These are phyloP conservation scores for Nicotiana paniculata DNA, from an alignment of 257 asterid genomes.

Conservation along the genomic window DNA sequence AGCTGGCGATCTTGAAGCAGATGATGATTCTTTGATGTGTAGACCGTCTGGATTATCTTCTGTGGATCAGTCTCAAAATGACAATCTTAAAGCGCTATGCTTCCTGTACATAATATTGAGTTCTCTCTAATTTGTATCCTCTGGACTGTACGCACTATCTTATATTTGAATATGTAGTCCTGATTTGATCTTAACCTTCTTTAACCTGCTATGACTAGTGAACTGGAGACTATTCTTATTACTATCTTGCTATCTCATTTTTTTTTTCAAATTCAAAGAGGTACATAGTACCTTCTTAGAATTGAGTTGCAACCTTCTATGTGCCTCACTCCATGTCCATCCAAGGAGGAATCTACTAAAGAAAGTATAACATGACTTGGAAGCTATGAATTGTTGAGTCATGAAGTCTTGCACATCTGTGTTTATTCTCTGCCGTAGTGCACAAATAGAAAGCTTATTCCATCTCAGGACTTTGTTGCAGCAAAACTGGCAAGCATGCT, in stretches of 20 bases:
- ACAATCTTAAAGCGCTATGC: conserved; percentile 56
- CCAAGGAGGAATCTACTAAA: no score
- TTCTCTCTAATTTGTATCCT: neutral
- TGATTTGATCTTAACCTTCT: neutral
- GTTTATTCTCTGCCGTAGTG: no score
- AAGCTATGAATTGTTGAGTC: no score
- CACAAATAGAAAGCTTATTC: no score
- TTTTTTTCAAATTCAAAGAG: neutral
- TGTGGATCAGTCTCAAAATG: conserved; percentile 52
- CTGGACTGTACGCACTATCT: neutral
- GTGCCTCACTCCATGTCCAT: no score
- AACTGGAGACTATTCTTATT: neutral
- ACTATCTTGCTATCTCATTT: neutral
- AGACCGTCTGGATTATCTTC: conserved; percentile 89
- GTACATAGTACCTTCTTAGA: neutral
- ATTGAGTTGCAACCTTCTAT: no score
- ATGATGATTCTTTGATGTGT: conserved; percentile 87
- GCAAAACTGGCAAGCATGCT: no score
- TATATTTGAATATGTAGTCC: neutral
- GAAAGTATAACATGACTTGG: no score
- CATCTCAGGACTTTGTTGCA: no score
- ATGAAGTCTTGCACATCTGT: no score
- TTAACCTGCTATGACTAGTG: neutral
- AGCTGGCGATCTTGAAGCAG: conserved; percentile 91
- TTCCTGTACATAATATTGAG: neutral